phyloP scores from a whole-genome alignment of 305 asterid genomes.

The Rubia occidens region DNA sequence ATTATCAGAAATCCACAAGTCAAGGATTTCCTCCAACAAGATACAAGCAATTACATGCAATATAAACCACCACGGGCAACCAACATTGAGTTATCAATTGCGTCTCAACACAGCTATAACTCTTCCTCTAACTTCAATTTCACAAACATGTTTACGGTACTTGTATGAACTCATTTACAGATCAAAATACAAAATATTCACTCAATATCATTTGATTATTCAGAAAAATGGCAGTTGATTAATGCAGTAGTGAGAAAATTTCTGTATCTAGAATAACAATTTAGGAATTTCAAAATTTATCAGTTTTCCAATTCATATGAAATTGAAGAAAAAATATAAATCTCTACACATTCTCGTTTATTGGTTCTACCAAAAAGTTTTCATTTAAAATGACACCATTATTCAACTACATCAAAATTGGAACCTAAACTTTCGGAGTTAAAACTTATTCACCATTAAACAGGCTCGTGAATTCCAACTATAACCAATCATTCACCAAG shows the following conservation, averaged over 20 bases:
- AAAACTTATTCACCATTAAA: neutral
- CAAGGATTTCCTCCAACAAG: neutral
- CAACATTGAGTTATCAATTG: neutral
- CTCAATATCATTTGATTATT: neutral
- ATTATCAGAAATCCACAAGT: neutral
- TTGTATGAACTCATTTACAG: neutral
- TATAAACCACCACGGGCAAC: neutral
- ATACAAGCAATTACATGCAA: neutral
- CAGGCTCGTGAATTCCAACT: neutral
- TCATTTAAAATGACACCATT: neutral
- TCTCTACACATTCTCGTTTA: neutral
- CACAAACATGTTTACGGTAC: too few species aligned
- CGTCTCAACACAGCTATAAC: neutral
- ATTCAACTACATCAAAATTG: neutral
- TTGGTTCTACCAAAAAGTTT: too few species aligned
- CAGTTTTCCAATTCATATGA: neutral
- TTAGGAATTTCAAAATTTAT: too few species aligned
- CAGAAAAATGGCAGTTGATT: neutral
- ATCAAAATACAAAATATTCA: neutral
- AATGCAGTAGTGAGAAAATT: neutral
- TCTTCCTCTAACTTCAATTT: neutral
- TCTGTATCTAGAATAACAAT: neutral
- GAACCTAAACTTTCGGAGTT: neutral
- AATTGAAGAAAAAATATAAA: neutral
- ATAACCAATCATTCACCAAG: neutral